Conservation (phyloP, 139 green algal genomes). For the Edaphochlamys debaryana region DNA sequence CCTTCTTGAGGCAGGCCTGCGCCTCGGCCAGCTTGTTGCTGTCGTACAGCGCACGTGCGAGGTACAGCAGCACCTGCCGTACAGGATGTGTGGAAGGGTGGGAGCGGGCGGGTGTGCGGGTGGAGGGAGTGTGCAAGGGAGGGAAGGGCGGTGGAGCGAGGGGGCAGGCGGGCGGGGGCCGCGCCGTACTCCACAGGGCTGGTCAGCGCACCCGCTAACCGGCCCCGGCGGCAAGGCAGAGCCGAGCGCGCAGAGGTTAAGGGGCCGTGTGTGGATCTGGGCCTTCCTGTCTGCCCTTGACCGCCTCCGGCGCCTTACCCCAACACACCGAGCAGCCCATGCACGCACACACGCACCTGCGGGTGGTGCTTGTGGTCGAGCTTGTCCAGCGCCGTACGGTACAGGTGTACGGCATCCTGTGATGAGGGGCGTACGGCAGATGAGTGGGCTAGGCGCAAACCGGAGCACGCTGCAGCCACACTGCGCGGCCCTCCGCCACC, state of each 20-base stretch:
- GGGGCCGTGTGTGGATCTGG: too few species aligned
- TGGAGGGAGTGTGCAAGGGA: neutral
- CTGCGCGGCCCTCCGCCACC: too few species aligned
- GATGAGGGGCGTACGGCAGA: too few species aligned
- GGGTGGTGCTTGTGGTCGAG: slow-evolving; percentile 62
- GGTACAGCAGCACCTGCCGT: slow-evolving; percentile 66
- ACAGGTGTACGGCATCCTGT: slow-evolving; percentile 72
- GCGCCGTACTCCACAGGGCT: neutral
- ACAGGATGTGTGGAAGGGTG: neutral
- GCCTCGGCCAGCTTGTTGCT: slow-evolving; percentile 67
- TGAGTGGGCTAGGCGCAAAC: too few species aligned
- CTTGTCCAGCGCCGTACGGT: slow-evolving; percentile 70
- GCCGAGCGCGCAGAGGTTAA: too few species aligned
- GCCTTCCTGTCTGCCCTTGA: too few species aligned
- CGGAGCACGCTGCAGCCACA: too few species aligned
- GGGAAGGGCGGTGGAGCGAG: neutral
- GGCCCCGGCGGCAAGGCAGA: too few species aligned
- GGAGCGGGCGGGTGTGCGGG: neutral
- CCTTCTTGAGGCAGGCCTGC: slow-evolving; percentile 55
- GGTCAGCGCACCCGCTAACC: too few species aligned
- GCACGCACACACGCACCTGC: slow-evolving; percentile 37
- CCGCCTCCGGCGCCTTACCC: too few species aligned
- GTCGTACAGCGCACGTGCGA: slow-evolving; percentile 85
- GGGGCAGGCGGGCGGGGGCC: neutral
- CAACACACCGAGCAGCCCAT: too few species aligned